Base-by-base conservation (phyloP, 306 rosid species). In the Quercus parvula region DNA sequence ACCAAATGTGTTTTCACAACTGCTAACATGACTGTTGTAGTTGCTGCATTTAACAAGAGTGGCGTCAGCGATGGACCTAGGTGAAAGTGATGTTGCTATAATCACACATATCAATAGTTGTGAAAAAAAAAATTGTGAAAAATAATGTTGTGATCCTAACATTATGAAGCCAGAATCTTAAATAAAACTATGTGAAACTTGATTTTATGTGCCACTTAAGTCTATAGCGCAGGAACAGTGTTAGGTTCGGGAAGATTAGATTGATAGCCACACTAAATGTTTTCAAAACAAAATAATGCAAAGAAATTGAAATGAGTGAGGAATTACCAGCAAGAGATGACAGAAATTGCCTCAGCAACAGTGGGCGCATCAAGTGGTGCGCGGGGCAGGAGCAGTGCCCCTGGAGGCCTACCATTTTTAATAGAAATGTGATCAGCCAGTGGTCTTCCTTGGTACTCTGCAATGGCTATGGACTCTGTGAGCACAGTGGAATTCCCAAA, bases 321-420 rank as follows among this genome's bases (percentile, higher is more conserved):
- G 1, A 44, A 1, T 55, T 89, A 93, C 97, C 98, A 93, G 85
- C 98, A 91, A 5, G 98, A 93, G 68, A 93, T 90, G 69, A 91
- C 98, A 77, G 94, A 90, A 31, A 93, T 91, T 1, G 94, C 97
- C 76, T 93, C 98, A 4, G 98, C 98, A 0, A 91, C 94, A 33
- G 97, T 91, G 13, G 86, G 94, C 15, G 97, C 98, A 78, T 93
- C 98, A 38, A 93, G 91, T 1, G 98, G 94, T 11, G 77, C 90
- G 3, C 98, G 97, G 0, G 97, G 86, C 8, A 25, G 5, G 28
- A 93, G 86, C 38, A 93, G 62, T 5, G 92, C 85, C 20, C 98
- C 98, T 0, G 98, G 93, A 18, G 97, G 94, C 35, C 98, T 87
- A 22, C 98, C 98, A 58, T 91, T 91, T 87, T 85, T 90, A 4